A percentile compares a stretch with the other conserved stretches of the same genome.
Evolutionary conservation across 108 stramenopile genomes (phyloP).

Genomic region (Cylindrotheca fusiformis): DNA sequence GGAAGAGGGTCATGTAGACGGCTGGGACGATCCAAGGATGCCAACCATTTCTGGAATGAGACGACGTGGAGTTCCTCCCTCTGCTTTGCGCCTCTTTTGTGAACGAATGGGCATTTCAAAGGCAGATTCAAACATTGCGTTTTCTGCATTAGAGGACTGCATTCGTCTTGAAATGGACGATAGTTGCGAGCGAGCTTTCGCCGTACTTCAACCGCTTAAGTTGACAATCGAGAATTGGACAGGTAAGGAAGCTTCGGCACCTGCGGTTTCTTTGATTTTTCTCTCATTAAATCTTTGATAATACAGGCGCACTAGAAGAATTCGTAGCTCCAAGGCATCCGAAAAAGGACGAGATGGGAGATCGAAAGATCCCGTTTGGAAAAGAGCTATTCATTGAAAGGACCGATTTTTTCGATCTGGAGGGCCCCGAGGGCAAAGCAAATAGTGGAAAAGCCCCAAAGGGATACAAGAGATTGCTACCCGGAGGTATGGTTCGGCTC

Average conservation of each 20-base stretch:
- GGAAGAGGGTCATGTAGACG: conserved; percentile 70
- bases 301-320: conserved; percentile 41
- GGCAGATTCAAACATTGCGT: conserved; percentile 86
- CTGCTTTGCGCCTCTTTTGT: conserved; percentile 82
- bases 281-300: background rate
- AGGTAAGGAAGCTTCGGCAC: conserved; percentile 8
- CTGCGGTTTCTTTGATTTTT: conserved; percentile 8
- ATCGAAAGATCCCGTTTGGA: conserved; percentile 79
- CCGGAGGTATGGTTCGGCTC: conserved; percentile 73
- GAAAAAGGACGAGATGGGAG: conserved; percentile 69
- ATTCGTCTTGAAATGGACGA: conserved; percentile 82
- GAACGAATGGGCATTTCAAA: conserved; percentile 91
- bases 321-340: conserved; percentile 83
- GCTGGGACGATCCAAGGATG: conserved; percentile 91
- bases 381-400: conserved; percentile 79
- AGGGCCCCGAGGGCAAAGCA: conserved; percentile 70
- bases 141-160: conserved; percentile 81
- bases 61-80: conserved; percentile 84
- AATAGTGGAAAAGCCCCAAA: conserved; percentile 67
- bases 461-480: conserved; percentile 86
- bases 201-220: conserved; percentile 80
- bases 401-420: conserved; percentile 85
- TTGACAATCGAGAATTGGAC: conserved; percentile 87
- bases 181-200: conserved; percentile 70
- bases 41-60: conserved; percentile 83